A percentile compares a stretch with the other conserved stretches of the same genome.
Conservation (phyloP, 805 yeast species). For the Ogataea pilisensis region DNA sequence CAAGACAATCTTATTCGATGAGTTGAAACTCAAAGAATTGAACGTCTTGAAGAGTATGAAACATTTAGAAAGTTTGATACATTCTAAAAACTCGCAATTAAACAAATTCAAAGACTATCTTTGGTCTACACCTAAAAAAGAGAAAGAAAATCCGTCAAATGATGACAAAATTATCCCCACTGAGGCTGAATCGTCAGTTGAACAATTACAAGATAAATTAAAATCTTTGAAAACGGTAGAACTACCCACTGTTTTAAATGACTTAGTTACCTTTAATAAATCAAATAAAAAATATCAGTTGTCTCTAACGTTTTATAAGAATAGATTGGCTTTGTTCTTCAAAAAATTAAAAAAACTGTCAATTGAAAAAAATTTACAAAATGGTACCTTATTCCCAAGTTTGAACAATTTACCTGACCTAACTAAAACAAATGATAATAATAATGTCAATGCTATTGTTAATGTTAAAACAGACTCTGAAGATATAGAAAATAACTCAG, state of each 20-base stretch:
- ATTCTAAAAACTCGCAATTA: slow-evolving; percentile 21
- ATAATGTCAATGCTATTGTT: no score
- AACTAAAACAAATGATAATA: no score
- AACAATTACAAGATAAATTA: slow-evolving; percentile 7
- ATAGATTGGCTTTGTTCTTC: slow-evolving; percentile 34
- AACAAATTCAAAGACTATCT: slow-evolving; percentile 24
- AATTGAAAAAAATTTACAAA: slow-evolving; percentile 29
- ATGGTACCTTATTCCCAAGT: slow-evolving; percentile 40
- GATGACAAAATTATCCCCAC: not conserved
- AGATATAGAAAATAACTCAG: no score
- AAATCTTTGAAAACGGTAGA: slow-evolving; percentile 7
- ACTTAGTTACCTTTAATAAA: slow-evolving; percentile 20
- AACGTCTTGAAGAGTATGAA: slow-evolving; percentile 31
- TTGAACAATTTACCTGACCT: slow-evolving; percentile 18
- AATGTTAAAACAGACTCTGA: no score
- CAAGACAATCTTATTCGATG: slow-evolving; percentile 19
- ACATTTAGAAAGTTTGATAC: slow-evolving; percentile 31
- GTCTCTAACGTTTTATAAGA: slow-evolving; percentile 38
- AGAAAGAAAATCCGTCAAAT: slow-evolving; percentile 8
- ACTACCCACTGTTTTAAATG: slow-evolving; percentile 4
- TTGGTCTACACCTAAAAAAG: slow-evolving; percentile 14
- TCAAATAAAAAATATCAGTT: slow-evolving; percentile 37
- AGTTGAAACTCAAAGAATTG: slow-evolving; percentile 22
- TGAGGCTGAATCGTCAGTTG: slow-evolving; percentile 8
- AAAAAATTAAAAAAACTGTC: slow-evolving; percentile 33